Percentiles rank a stretch among this genome's conserved stretches.
Conservation (phyloP, 192 early-diverging fungal genomes). For the Polychytrium aggregatum region DNA sequence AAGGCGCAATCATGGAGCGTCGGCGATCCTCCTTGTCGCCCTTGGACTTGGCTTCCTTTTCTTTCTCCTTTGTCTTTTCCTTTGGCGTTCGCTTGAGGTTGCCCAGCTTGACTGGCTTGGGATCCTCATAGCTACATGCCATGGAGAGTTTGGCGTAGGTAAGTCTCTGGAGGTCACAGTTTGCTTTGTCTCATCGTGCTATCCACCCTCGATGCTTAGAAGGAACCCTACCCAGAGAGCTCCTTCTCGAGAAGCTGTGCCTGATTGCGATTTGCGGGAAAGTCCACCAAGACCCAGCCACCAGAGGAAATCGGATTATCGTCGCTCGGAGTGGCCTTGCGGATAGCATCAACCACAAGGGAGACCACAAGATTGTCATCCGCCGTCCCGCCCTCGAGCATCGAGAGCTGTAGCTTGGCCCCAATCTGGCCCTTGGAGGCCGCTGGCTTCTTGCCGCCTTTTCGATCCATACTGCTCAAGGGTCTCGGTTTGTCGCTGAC, state of each 20-base stretch:
- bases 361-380: slow-evolving; percentile 37
- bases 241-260: slow-evolving; percentile 46
- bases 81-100: slow-evolving; percentile 36
- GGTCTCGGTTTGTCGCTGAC: no score
- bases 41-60: slow-evolving; percentile 2
- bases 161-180: slow-evolving; percentile 4
- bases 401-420: slow-evolving; percentile 31
- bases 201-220: not conserved
- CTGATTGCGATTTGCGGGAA: slow-evolving; percentile 38
- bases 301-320: slow-evolving; percentile 6
- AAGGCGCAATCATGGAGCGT: slow-evolving; percentile 29
- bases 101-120: slow-evolving; percentile 45
- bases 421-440: slow-evolving; percentile 21
- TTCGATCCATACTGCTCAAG: no score
- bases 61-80: slow-evolving; percentile 4
- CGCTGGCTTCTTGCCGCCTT: no score
- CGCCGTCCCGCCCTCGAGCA: slow-evolving; percentile 31
- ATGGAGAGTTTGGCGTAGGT: slow-evolving; percentile 3
- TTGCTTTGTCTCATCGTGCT: not conserved
- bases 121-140: slow-evolving; percentile 41
- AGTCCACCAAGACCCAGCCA: slow-evolving; percentile 43
- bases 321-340: slow-evolving; percentile 8
- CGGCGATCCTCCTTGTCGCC: slow-evolving; percentile 7
- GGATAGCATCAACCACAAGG: slow-evolving; percentile 40
- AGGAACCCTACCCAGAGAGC: slow-evolving; percentile 34